Evolutionary conservation across 345 rosid genomes (phyloP), one percentile per base, ranked within the genome.

Genomic region (Eucalyptus erythrocorys): DNA sequence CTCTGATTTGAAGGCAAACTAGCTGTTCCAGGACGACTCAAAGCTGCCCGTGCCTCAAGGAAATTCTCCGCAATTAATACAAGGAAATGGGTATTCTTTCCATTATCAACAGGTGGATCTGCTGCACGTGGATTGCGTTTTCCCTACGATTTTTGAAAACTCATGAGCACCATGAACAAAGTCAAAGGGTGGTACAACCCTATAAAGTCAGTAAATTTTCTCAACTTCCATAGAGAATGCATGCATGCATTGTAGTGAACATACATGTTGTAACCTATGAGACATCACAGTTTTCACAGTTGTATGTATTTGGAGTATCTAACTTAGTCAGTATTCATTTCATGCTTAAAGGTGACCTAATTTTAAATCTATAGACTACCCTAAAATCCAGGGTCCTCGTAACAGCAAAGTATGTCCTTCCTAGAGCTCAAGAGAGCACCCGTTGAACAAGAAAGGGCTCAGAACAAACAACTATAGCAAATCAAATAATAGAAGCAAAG

Each of bases 31-130:
- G 97, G 89, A 88, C 92, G 93, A 92, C 97, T 95, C 89, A 98
- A 93, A 92, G 98, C 96, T 91, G 96, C 93, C 90, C 96, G 93
- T 81, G 99, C 99, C 94, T 96, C 99, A 94, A 95, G 92, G 92
- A 98, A 98, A 88, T 92, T 95, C 88, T 96, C 99, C 27, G 99
- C 95, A 91, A 98, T 95, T 61, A 98, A 92, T 90, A 95, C 93
- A 92, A 98, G 99, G 92, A 91, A 95, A 84, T 95, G 96, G 86
- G 98, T 90, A 88, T 95, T 97, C 93, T 94, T 95, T 84, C 88
- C 90, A 66, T 91, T 91, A 92, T 97, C 98, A 89, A 96, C 89
- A 32, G 93, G 91, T 90, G 97, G 95, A 93, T 98, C 99, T 42
- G 90, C 93, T 86, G 93, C 92, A 91, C 94, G 92, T 50, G 94